These are phyloP conservation scores for Pseudogymnoascus sp. DNA, from an alignment of 2,329 filamentous ascomycete genomes.

Conservation along the genomic window DNA sequence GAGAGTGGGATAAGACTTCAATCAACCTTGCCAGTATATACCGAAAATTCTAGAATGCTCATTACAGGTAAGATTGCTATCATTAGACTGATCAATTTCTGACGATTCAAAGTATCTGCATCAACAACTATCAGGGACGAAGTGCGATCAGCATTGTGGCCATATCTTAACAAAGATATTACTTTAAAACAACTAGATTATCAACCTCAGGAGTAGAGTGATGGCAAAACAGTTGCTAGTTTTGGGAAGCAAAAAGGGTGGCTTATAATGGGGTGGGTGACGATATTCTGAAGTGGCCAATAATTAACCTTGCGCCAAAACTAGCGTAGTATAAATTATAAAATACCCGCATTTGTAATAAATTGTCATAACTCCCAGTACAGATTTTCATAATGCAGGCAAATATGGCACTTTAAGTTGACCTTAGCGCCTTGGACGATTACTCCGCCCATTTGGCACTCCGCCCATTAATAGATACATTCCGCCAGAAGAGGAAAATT, in stretches of 20 bases:
- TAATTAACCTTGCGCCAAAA: no score
- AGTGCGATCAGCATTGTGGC: constrained; percentile 10
- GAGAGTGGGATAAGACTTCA: constrained; percentile 6
- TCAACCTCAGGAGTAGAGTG: constrained; percentile 9
- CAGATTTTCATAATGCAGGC: not conserved
- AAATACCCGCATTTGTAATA: not conserved
- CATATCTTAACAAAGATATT: constrained; percentile 13
- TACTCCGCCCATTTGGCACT: constrained; percentile 34
- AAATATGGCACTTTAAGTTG: constrained; percentile 11
- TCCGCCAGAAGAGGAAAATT: constrained; percentile 87
- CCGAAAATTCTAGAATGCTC: constrained; percentile 14
- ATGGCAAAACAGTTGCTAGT: not conserved
- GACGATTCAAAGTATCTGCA: constrained; percentile 13
- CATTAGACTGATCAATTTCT: constrained; percentile 6
- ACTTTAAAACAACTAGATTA: constrained; percentile 16
- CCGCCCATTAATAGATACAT: constrained; percentile 57
- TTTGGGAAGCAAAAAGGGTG: not conserved
- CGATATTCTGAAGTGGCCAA: not conserved
- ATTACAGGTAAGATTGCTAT: constrained; percentile 13
- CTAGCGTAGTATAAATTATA: not conserved
- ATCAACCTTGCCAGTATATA: constrained; percentile 12
- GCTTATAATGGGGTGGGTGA: constrained; percentile 8
- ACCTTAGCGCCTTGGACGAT: constrained; percentile 10
- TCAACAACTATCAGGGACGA: constrained; percentile 14
- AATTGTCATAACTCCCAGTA: not conserved